These are phyloP conservation scores for Lentinula novae-zelandiae DNA, from an alignment of 1,284 basidiomycete species.

Conservation along the genomic window DNA sequence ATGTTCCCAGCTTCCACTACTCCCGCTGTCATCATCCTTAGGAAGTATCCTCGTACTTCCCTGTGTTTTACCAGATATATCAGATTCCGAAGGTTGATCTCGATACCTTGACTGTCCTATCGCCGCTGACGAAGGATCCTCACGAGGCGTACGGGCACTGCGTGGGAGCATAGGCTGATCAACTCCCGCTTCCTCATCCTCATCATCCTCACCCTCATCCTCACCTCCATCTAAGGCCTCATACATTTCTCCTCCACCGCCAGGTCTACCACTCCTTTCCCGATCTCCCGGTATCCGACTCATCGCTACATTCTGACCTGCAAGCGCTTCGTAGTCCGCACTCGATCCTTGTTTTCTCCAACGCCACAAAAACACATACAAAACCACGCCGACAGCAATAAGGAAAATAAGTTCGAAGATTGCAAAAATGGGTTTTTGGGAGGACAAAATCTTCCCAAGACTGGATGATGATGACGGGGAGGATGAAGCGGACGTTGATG, in stretches of 20 bases:
- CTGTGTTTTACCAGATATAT: neutral
- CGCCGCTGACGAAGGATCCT: neutral
- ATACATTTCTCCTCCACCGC: conserved; percentile 67
- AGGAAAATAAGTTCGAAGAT: conserved; percentile 69
- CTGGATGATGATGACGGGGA: neutral
- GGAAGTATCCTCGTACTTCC: neutral
- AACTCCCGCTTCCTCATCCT: conserved; percentile 43
- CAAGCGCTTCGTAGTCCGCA: conserved; percentile 66
- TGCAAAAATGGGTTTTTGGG: conserved; percentile 82
- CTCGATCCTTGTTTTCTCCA: conserved; percentile 45
- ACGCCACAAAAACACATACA: conserved; percentile 62
- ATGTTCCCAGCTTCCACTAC: conserved; percentile 73
- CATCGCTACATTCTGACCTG: conserved; percentile 79
- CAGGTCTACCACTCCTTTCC: conserved; percentile 32
- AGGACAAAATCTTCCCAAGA: conserved; percentile 46
- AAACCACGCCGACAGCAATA: conserved; percentile 61
- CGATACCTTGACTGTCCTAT: conserved; percentile 1
- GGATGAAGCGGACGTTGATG: conserved; percentile 19
- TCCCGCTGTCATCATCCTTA: conserved; percentile 26
- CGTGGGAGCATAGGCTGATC: conserved; percentile 8
- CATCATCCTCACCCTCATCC: conserved; percentile 48
- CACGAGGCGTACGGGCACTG: neutral
- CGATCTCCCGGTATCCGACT: conserved; percentile 43
- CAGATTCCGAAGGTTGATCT: conserved; percentile 1
- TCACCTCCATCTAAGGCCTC: conserved; percentile 87